Conservation (phyloP, 768 basidiomycete genomes). For the Tremella fuciformis region DNA sequence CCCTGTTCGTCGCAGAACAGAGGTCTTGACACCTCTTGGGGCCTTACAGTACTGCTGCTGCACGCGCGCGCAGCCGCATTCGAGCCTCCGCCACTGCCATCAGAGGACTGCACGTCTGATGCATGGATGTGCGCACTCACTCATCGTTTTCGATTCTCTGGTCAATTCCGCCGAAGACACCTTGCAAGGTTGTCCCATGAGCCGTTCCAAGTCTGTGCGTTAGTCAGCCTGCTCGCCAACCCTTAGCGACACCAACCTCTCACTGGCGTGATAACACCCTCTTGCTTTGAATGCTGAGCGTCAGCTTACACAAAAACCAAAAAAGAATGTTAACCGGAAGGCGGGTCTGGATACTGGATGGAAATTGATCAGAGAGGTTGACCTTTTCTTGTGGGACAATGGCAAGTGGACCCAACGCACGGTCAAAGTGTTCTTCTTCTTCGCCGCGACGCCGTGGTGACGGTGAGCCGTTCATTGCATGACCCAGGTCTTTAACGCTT, state of each 20-base stretch:
- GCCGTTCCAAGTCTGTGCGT: background rate
- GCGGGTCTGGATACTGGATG: no score
- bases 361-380: no score
- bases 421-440: no score
- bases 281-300: background rate
- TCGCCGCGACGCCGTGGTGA: no score
- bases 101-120: background rate
- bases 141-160: constrained; percentile 6
- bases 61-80: background rate
- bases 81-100: constrained; percentile 17
- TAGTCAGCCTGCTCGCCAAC: background rate
- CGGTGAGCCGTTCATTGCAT: no score
- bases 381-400: no score
- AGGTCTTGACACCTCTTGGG: background rate
- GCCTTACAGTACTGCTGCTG: background rate
- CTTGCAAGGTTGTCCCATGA: constrained; percentile 6
- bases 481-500: no score
- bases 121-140: constrained; percentile 9
- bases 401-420: no score
- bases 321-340: no score
- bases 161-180: constrained; percentile 17
- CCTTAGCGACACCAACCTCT: background rate
- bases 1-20: background rate
- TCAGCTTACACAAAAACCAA: no score
- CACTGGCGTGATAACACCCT: background rate